Evolutionary conservation across 2,329 filamentous ascomycete genomes (phyloP).

Genomic region (Macrophomina pseudophaseolina): DNA sequence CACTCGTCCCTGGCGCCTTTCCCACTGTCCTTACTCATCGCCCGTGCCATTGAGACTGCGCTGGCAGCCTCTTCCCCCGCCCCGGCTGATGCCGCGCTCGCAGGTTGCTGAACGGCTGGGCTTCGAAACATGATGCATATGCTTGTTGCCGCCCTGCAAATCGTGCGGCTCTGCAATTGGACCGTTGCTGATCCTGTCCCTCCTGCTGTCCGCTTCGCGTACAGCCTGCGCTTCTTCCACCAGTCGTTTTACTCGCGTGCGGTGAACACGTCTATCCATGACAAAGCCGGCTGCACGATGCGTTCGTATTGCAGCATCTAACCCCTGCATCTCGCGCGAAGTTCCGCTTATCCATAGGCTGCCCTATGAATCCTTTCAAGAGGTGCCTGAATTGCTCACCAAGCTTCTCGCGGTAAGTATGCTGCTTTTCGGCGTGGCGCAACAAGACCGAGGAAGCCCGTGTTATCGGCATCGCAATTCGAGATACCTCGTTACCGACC

Average conservation of each 20-base stretch:
- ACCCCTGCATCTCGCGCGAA: not conserved
- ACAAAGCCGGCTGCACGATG: not conserved
- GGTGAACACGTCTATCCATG: constrained; percentile 2
- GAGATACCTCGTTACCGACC: too few species aligned
- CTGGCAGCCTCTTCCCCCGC: not conserved
- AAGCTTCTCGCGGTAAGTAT: not conserved
- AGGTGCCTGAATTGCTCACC: not conserved
- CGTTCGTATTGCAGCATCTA: constrained; percentile 6
- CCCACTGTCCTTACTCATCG: not conserved
- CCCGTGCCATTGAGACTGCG: not conserved
- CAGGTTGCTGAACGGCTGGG: not conserved
- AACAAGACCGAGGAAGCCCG: too few species aligned
- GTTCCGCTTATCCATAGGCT: not conserved
- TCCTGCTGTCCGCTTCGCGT: not conserved
- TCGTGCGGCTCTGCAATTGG: constrained; percentile 16
- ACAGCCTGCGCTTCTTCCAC: not conserved
- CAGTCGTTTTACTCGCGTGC: not conserved
- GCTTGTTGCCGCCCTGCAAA: not conserved
- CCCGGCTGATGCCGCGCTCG: not conserved
- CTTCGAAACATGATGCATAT: constrained; percentile 3
- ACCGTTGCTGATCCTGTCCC: not conserved
- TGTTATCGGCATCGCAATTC: too few species aligned
- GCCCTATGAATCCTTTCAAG: not conserved
- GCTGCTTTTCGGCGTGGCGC: not conserved
- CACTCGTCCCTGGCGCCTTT: not conserved